Percentiles rank a stretch among this genome's conserved stretches.
phyloP scores from a whole-genome alignment of 306 rosid genomes.

The Luffa aegyptiaca region DNA sequence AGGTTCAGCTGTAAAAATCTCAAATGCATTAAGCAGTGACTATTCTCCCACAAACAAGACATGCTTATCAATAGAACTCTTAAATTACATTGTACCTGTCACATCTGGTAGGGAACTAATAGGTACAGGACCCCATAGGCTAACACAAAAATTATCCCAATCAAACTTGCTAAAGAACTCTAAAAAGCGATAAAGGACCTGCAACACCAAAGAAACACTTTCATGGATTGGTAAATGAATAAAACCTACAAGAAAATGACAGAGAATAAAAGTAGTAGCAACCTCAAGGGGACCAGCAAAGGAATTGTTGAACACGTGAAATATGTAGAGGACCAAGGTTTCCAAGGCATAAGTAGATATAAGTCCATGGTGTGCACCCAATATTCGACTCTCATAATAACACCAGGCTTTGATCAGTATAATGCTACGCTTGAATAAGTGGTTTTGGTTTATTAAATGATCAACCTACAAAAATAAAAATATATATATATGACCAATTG shows the following conservation, averaged over 20 bases:
- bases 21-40: constrained; percentile 8
- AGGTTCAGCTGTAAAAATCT: constrained; percentile 64
- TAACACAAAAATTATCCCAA: constrained; percentile 96
- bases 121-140: constrained; percentile 97
- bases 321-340: constrained; percentile 96
- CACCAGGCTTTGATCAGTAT: constrained; percentile 99
- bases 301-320: constrained; percentile 88
- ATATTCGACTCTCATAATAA: constrained; percentile 93
- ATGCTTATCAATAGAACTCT: not conserved
- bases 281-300: constrained; percentile 99
- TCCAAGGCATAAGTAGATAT: constrained; percentile 96
- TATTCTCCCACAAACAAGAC: not conserved
- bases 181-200: constrained; percentile 92
- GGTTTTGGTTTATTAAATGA: constrained; percentile 69
- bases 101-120: constrained; percentile 87
- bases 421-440: constrained; percentile 96
- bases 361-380: constrained; percentile 99
- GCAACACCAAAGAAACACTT: constrained; percentile 13
- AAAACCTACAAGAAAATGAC: constrained; percentile 5
- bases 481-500: not conserved
- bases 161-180: constrained; percentile 98
- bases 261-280: constrained; percentile 8
- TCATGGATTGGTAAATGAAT: constrained; percentile 15
- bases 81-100: constrained; percentile 43
- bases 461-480: constrained; percentile 57